These are phyloP conservation scores for Limnanthes douglasii DNA, from an alignment of 345 rosid genomes.

Conservation along the genomic window DNA sequence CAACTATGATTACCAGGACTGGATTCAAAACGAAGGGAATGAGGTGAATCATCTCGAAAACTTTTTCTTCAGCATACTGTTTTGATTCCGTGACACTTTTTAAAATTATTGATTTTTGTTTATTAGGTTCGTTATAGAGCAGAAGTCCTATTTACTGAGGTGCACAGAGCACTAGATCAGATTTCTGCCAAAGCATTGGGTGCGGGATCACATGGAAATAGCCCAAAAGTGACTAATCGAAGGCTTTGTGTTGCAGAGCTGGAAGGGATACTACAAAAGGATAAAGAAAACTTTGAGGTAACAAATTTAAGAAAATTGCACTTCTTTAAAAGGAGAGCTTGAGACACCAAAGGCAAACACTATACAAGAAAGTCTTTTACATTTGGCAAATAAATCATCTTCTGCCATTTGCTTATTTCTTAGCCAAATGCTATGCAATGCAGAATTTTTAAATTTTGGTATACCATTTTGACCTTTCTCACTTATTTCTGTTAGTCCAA, in stretches of 20 bases:
- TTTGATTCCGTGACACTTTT: conserved; percentile 1
- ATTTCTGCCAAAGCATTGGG: conserved; percentile 30
- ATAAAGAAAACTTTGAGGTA: conserved; percentile 76
- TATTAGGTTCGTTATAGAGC: conserved; percentile 43
- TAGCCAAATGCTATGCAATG: background rate
- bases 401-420: background rate
- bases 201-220: conserved; percentile 16
- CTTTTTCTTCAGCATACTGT: background rate
- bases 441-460: no score
- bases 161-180: conserved; percentile 38
- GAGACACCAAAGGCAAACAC: background rate
- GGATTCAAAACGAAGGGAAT: conserved; percentile 68
- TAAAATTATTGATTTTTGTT: conserved; percentile 7
- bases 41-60: conserved; percentile 30
- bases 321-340: conserved; percentile 4
- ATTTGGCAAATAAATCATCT: no score
- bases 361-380: no score
- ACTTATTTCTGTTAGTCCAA: background rate
- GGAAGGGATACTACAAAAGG: conserved; percentile 44
- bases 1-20: conserved; percentile 57
- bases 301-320: conserved; percentile 6
- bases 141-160: conserved; percentile 50
- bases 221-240: conserved; percentile 14
- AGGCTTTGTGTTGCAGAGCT: conserved; percentile 35
- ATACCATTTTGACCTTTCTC: no score